Base-by-base conservation (phyloP, 208 protist species). In the Leishmania martiniquensis region DNA sequence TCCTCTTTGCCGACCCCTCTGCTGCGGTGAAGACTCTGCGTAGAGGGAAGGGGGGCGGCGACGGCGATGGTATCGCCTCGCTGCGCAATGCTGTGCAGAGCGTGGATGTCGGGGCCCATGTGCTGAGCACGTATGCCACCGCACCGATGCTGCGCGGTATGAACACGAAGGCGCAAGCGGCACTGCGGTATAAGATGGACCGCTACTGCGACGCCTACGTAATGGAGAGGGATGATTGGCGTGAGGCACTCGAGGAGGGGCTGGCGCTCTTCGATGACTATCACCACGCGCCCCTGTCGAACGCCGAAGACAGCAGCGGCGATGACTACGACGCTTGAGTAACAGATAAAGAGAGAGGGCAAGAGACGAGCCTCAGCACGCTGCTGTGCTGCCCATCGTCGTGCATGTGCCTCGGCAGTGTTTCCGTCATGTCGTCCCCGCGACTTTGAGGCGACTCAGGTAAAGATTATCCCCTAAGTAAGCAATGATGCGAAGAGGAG, bases 171-270 rank as follows among this genome's bases (percentile, higher is more conserved):
- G 84, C 86, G 54, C 57, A 93, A 45, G 75, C 84, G n/a, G 81
- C 90, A 15, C 72, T 95, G 55, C 80, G 81, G 2, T 59, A 80
- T 68, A 84, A 83, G 52, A 75, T 73, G 59, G 82, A 94, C 57
- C 47, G 83, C 1, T 89, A 92, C 82, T 80, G 84, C 51, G 77
- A 62, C 2, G 59, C 77, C 0, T 97, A 97, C 79, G 65, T 72
- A 15, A 89, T 97, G 79, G 87, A 95, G 55, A 80, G 74, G 42
- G 93, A 97, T 44, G 91, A 95, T 45, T 97, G 93, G 93, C 75
- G 47, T 54, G 93, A 97, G 78, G 63, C 63, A 4, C 15, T 91
- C 70, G 91, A 97, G 76, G 90, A 92, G n/a, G 86, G 88, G 12
- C 17, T 84, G 63, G 69, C 90, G 60, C 78, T 97, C 15, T 73